Base-by-base conservation (phyloP, 306 rosid species). In the Citrullus mucosospermus region DNA sequence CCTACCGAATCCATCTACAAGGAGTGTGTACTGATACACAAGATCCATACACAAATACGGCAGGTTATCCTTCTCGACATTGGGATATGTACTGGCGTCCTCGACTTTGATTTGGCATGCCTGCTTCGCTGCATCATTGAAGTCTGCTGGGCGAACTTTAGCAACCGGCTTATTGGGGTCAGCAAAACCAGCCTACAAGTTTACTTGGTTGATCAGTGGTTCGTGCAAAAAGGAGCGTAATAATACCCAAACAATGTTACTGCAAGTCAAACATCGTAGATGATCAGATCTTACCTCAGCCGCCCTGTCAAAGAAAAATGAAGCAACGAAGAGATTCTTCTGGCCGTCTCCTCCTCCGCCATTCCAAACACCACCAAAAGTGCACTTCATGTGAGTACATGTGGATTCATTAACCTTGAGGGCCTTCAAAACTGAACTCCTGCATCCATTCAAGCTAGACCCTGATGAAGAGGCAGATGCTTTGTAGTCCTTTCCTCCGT, bases 311-410 rank as follows among this genome's bases (percentile, higher is more conserved):
- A 92, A 96, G 97, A 96, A 96, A 90, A 96, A 96, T 8, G 99
- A 96, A 77, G 98, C 99, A 58, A 96, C 96, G 57, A 92, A 91
- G 62, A 96, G 96, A 78, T 92, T 90, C 83, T 89, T 88, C 82
- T 90, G 98, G 73, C 99, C 99, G 79, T 90, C 99, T 14, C 99
- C 99, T 14, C 98, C 99, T 75, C 99, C 99, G 66, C 99, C 99
- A 61, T 92, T 96, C 99, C 99, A 96, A 51, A 92, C 84, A 50
- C 99, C 99, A 53, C 96, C 93, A 81, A 96, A 96, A 65, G 99
- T 96, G 86, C 99, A 96, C 86, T 90, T 91, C 98, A 90, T 91
- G 85, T 96, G 93, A 43, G 87, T 84, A 80, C 99, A 96, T 9
- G 90, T 74, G 11, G 88, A 86, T 82, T 88, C 97, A 14, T 88